phyloP scores from a whole-genome alignment of 371 early-diverging fungal genomes.

The Lichtheimia ramosa region DNA sequence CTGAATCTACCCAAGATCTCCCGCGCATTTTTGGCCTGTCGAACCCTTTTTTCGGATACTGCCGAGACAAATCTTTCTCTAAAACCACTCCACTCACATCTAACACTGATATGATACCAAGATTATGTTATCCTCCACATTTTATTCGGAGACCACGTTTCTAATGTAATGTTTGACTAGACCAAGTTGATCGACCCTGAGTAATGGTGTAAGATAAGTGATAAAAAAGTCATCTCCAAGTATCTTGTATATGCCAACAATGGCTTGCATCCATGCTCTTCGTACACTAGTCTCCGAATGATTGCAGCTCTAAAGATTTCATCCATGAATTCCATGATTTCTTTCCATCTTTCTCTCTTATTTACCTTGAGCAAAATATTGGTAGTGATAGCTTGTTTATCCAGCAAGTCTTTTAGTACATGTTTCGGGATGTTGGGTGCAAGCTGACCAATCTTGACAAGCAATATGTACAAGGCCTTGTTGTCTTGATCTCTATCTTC shows the following conservation, averaged over 20 bases:
- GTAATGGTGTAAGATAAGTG: constrained; percentile 12
- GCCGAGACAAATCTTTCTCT: background rate
- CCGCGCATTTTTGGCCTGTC: background rate
- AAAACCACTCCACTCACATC: background rate
- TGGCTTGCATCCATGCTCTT: constrained; percentile 25
- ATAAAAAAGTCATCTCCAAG: constrained; percentile 24
- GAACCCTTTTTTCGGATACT: background rate
- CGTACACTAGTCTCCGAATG: constrained; percentile 20
- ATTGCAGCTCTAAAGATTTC: constrained; percentile 20
- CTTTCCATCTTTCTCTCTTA: background rate
- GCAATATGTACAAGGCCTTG: constrained; percentile 1
- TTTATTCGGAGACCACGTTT: background rate
- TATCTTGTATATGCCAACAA: constrained; percentile 22
- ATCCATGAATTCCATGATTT: background rate
- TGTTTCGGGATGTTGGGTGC: constrained; percentile 7
- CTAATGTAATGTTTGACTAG: constrained; percentile 19
- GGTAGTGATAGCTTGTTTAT: background rate
- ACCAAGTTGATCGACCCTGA: constrained; percentile 24
- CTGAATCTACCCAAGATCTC: constrained; percentile 4
- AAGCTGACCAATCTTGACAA: constrained; percentile 8
- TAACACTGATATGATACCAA: background rate
- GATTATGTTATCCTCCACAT: background rate
- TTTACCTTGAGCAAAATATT: constrained; percentile 18
- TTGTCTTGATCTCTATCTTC: background rate
- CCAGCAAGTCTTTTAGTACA: constrained; percentile 10